Conservation (phyloP, 2,329 filamentous ascomycete species). For the Fusarium sacchari region DNA sequence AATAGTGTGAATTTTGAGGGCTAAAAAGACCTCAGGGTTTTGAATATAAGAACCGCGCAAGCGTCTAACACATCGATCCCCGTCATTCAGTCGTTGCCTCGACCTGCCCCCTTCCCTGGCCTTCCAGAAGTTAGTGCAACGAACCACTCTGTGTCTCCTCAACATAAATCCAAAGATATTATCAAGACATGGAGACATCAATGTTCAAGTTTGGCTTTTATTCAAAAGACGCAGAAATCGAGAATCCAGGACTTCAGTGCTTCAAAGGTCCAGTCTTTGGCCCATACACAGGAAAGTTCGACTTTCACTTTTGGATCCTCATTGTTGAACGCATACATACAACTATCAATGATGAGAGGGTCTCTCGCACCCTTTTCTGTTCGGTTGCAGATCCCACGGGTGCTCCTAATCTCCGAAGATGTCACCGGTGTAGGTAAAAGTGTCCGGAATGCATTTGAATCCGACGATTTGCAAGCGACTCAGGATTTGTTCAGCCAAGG, state of each 20-base stretch:
- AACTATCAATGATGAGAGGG: background rate
- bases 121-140: background rate
- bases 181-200: background rate
- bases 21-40: background rate
- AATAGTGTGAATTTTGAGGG: background rate
- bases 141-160: no score
- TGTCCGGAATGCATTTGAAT: background rate
- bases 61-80: background rate
- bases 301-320: background rate
- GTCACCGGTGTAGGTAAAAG: rapidly evolving
- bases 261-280: background rate
- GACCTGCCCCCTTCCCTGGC: background rate
- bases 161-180: rapidly evolving
- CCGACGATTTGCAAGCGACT: background rate
- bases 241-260: background rate
- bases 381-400: background rate
- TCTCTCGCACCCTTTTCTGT: rapidly evolving
- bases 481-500: background rate
- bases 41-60: background rate
- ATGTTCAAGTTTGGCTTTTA: background rate
- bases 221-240: background rate
- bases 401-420: background rate
- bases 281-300: background rate
- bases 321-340: background rate
- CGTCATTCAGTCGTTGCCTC: background rate